A percentile compares a stretch with the other conserved stretches of the same genome.
These are phyloP conservation scores for Rhizopogon vesiculosus DNA, from an alignment of 768 basidiomycete genomes.

Conservation along the genomic window DNA sequence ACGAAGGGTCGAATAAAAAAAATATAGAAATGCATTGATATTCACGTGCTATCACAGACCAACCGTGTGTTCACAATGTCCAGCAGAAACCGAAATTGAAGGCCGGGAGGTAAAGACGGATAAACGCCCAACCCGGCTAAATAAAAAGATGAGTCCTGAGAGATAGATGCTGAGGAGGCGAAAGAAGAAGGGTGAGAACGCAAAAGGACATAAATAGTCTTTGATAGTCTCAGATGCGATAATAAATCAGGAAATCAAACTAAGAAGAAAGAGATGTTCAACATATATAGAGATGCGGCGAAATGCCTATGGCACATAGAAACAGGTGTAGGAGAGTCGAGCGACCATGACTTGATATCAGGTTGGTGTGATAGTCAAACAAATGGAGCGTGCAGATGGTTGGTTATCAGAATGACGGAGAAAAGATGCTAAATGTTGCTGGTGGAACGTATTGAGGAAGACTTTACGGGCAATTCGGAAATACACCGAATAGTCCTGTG, in stretches of 20 bases:
- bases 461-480: constrained; percentile 5
- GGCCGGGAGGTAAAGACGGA: too few species aligned
- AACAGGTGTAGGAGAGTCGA: constrained; percentile 18
- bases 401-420: constrained; percentile 16
- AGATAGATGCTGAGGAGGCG: background rate
- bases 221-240: constrained; percentile 23
- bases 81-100: background rate
- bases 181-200: constrained; percentile 2
- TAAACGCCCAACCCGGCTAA: background rate
- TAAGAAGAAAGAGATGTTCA: constrained; percentile 5
- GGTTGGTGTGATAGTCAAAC: constrained; percentile 19
- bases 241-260: constrained; percentile 16
- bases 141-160: background rate
- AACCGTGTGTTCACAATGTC: background rate
- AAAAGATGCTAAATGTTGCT: constrained; percentile 14
- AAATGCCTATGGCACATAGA: constrained; percentile 24
- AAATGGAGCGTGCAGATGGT: constrained; percentile 25
- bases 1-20: too few species aligned
- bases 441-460: constrained; percentile 5
- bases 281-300: constrained; percentile 12
- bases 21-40: background rate
- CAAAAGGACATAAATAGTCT: constrained; percentile 27
- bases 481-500: constrained; percentile 8
- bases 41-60: background rate
- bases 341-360: constrained; percentile 8